phyloP scores from a whole-genome alignment of 495 filamentous ascomycete species.

The Thozetella sp. region DNA sequence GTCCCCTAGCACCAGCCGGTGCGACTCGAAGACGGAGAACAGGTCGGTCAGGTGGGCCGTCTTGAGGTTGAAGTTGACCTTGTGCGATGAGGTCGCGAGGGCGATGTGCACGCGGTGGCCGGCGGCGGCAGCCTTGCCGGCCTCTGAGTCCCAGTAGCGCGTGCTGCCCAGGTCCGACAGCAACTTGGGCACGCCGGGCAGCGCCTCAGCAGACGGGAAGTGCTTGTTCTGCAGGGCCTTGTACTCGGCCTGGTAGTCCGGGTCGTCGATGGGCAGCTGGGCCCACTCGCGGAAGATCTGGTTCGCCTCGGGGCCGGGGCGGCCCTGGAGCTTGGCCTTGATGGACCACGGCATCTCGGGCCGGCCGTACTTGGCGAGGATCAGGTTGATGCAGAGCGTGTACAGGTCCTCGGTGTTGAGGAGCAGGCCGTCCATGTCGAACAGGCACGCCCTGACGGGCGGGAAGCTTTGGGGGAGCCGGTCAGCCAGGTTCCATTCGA shows the following conservation, averaged over 20 bases:
- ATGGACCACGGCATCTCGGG: slow-evolving; percentile 84
- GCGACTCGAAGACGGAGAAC: slow-evolving; percentile 70
- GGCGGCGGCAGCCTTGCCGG: slow-evolving; percentile 11
- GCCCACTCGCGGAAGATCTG: slow-evolving; percentile 72
- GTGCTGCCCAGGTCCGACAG: slow-evolving; percentile 55
- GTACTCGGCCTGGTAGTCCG: slow-evolving; percentile 63
- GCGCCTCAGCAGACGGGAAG: slow-evolving; percentile 73
- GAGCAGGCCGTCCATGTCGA: slow-evolving; percentile 98
- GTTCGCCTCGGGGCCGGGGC: slow-evolving; percentile 69
- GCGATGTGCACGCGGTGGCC: slow-evolving; percentile 70
- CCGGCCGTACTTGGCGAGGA: slow-evolving; percentile 74
- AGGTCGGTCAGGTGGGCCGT: slow-evolving; percentile 71
- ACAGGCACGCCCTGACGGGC: slow-evolving; percentile 87
- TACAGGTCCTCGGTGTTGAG: slow-evolving; percentile 95
- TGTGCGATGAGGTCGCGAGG: slow-evolving; percentile 79
- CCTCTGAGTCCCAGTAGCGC: slow-evolving; percentile 39
- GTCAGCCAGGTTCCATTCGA: not conserved
- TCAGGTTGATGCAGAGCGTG: slow-evolving; percentile 76
- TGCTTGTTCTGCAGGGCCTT: slow-evolving; percentile 62
- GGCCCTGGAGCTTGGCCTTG: slow-evolving; percentile 95
- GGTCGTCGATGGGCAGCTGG: slow-evolving; percentile 71
- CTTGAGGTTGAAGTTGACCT: slow-evolving; percentile 77
- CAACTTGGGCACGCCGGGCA: slow-evolving; percentile 77
- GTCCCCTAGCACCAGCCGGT: slow-evolving; percentile 80
- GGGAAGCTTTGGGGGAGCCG: slow-evolving; percentile 55